Conservation (phyloP, 2,329 filamentous ascomycete genomes). For the Bretziella fagacearum region DNA sequence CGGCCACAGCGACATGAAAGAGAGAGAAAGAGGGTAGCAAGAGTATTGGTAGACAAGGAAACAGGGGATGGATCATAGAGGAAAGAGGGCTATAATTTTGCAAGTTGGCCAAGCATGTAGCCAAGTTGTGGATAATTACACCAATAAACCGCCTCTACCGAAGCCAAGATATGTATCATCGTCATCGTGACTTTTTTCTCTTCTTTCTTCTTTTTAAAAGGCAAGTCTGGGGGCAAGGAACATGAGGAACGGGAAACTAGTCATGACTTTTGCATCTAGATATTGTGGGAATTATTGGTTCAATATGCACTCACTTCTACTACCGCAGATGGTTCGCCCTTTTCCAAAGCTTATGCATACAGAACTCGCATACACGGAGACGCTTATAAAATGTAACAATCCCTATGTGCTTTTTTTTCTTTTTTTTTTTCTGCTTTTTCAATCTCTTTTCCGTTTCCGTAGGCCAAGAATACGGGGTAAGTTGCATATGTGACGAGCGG, state of each 20-base stretch:
- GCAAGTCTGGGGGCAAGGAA: too few relatives aligned
- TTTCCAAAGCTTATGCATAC: neutral
- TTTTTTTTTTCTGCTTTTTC: neutral
- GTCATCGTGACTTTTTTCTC: too few relatives aligned
- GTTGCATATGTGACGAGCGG: neutral
- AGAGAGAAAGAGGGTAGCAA: neutral
- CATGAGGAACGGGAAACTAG: too few relatives aligned
- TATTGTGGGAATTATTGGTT: too few relatives aligned
- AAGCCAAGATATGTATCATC: too few relatives aligned
- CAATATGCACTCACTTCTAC: neutral
- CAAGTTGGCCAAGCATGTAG: too few relatives aligned
- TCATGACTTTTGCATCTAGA: too few relatives aligned
- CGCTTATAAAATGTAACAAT: neutral
- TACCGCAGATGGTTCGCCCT: neutral
- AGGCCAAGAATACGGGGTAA: conserved; percentile 1
- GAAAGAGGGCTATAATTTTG: neutral
- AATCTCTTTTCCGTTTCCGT: neutral
- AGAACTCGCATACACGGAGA: conserved; percentile 1
- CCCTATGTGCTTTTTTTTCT: conserved; percentile 1
- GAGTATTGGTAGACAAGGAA: neutral
- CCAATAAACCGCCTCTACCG: too few relatives aligned
- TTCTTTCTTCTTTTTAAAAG: too few relatives aligned
- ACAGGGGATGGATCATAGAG: too few relatives aligned
- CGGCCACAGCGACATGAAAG: neutral
- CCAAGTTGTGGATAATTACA: too few relatives aligned